These are phyloP conservation scores for Anisodus acutangulus DNA, from an alignment of 257 asterid genomes.

Conservation along the genomic window DNA sequence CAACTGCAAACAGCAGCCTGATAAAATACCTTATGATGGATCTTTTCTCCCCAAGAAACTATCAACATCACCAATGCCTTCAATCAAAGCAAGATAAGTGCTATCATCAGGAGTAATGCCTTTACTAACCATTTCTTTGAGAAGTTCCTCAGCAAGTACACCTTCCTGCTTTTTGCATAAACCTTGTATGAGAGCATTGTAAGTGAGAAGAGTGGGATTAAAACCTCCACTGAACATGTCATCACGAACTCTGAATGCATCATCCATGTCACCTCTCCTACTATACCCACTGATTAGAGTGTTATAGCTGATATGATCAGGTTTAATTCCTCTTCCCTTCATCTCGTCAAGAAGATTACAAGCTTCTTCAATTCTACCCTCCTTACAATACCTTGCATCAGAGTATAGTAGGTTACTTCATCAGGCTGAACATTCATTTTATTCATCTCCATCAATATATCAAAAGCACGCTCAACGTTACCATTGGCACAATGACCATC, in stretches of 20 bases:
- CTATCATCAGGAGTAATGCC: slow-evolving; percentile 62
- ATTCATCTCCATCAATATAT: slow-evolving; percentile 52
- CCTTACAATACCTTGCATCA: slow-evolving; percentile 57
- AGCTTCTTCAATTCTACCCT: slow-evolving; percentile 61
- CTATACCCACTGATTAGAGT: slow-evolving; percentile 55
- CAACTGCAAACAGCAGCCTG: slow-evolving; percentile 4
- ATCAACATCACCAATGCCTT: slow-evolving; percentile 45
- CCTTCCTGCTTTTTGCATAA: slow-evolving; percentile 50
- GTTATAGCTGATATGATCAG: slow-evolving; percentile 55
- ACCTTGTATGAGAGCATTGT: slow-evolving; percentile 61
- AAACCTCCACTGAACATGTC: slow-evolving; percentile 54
- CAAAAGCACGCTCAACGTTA: slow-evolving; percentile 48
- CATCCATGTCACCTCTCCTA: slow-evolving; percentile 52
- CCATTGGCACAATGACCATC: slow-evolving; percentile 56
- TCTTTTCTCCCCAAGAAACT: slow-evolving; percentile 33
- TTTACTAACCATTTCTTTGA: slow-evolving; percentile 62
- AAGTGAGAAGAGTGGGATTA: slow-evolving; percentile 47
- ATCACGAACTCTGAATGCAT: slow-evolving; percentile 48
- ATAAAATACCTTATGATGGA: slow-evolving; percentile 33
- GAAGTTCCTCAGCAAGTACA: slow-evolving; percentile 50
- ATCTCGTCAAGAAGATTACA: slow-evolving; percentile 47
- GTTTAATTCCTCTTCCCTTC: slow-evolving; percentile 51
- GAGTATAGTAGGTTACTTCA: slow-evolving; percentile 54
- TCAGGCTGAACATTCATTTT: slow-evolving; percentile 55
- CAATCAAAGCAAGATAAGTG: slow-evolving; percentile 55